Base-by-base conservation (phyloP, 352 stramenopile genomes). In the Nothophytophthora sp. region DNA sequence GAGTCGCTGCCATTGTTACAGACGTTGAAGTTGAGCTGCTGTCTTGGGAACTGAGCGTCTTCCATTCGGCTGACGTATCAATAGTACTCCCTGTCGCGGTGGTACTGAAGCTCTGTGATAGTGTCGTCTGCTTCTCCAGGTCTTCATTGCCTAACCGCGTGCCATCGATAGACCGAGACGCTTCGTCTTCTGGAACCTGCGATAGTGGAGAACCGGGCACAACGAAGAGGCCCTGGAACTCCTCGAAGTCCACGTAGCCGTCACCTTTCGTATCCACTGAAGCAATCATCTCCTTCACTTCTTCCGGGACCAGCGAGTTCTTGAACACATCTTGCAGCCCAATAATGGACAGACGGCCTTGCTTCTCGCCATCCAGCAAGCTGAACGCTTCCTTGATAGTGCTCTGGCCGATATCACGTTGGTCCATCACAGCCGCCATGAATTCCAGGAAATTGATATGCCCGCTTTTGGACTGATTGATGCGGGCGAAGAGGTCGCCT, bases 361-460 rank as follows among this genome's bases (percentile, higher is more conserved):
- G 94, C 37, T 95, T 90, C 67, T 98, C 88, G 35, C 72, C 76
- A 57, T 98, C 92, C 16, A 98, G 63, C 43, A 92, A 71, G 29
- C 88, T 70, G 49, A 97, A 97, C 0, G 89, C 89, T 43, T 98
- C 91, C 32, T 95, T 95, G 55, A 98, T 86, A 3, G 87, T 91
- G 50, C 96, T 94, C 66, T 98, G 90, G 13, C 74, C 77, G 47
- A 94, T 88, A 16, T 89, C 78, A 30, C 87, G 82, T 48, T 95
- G 73, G 58, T 98, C 91, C 60, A 99, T 86, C 6, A 92, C 94
- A 3, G 94, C 96, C 8, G 94, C 96, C 53, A 98, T 81, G 70
- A 98, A 98, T 74, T 99, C 96, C 5, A 97, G 88, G 57, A 98
- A 98, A 53, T 97, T 89, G 27, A 99, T 96, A 29, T 89, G 59